Conservation (phyloP, 164 flowering plant species). For the Liquidambar formosana region DNA sequence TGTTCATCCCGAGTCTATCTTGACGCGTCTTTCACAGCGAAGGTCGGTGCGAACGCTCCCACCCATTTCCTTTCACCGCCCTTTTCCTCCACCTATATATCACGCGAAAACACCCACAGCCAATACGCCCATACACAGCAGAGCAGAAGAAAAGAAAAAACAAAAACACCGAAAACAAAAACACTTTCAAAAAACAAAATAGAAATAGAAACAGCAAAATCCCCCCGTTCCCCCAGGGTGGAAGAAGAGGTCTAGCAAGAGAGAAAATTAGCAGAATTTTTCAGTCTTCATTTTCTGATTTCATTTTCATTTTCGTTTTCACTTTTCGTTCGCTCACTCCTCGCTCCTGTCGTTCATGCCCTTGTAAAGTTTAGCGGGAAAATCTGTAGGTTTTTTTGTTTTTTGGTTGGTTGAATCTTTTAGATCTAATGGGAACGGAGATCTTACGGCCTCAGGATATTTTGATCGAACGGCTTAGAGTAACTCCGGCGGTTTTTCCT, state of each 20-base stretch:
- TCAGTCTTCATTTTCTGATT: slow-evolving; percentile 22
- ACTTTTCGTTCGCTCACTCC: neutral
- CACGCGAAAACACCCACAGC: too few species aligned
- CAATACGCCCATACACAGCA: too few species aligned
- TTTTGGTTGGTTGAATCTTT: too few species aligned
- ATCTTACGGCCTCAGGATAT: slow-evolving; percentile 45
- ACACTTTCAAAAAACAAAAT: neutral
- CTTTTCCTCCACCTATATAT: too few species aligned
- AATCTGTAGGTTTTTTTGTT: too few species aligned
- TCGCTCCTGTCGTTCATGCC: too few species aligned
- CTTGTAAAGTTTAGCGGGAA: neutral
- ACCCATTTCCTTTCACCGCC: neutral
- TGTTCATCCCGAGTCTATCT: neutral
- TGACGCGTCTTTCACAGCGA: slow-evolving; percentile 8
- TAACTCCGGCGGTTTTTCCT: slow-evolving; percentile 22
- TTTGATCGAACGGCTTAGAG: slow-evolving; percentile 24
- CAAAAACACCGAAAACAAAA: neutral
- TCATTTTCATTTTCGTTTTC: neutral
- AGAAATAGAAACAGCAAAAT: neutral
- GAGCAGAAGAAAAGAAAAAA: neutral
- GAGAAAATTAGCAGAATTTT: slow-evolving; percentile 13
- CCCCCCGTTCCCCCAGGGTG: neutral
- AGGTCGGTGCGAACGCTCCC: slow-evolving; percentile 14
- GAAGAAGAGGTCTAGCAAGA: neutral
- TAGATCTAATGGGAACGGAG: slow-evolving; percentile 59